These are phyloP conservation scores for Camelina sativa DNA, from an alignment of 345 rosid genomes.

Conservation along the genomic window DNA sequence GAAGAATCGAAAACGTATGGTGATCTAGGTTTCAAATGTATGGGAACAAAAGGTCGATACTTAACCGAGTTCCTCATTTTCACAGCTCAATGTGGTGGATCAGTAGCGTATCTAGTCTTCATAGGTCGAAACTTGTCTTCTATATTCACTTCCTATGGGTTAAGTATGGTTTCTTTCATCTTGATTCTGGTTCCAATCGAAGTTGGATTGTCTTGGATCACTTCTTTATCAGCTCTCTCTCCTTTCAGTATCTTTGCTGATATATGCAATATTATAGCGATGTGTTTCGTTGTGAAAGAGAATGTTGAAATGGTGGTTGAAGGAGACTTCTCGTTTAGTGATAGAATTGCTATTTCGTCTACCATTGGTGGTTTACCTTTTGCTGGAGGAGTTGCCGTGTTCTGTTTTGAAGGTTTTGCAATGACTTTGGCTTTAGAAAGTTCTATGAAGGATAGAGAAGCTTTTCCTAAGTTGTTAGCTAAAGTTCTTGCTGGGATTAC, in stretches of 20 bases:
- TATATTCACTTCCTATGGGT: slow-evolving; percentile 49
- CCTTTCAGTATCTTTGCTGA: slow-evolving; percentile 89
- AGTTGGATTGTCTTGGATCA: slow-evolving; percentile 75
- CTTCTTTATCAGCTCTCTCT: slow-evolving; percentile 72
- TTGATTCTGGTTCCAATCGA: slow-evolving; percentile 77
- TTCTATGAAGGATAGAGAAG: slow-evolving; percentile 74
- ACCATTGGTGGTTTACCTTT: slow-evolving; percentile 75
- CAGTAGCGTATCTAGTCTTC: slow-evolving; percentile 83
- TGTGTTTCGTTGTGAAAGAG: slow-evolving; percentile 75
- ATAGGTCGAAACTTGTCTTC: slow-evolving; percentile 85
- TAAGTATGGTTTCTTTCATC: slow-evolving; percentile 54
- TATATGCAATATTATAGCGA: slow-evolving; percentile 72
- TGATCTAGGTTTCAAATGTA: slow-evolving; percentile 72
- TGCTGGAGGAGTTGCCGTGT: slow-evolving; percentile 92
- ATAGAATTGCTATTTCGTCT: slow-evolving; percentile 66
- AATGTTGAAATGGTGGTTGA: slow-evolving; percentile 57
- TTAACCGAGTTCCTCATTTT: slow-evolving; percentile 77
- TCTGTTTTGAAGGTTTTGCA: slow-evolving; percentile 92
- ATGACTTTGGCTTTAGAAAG: slow-evolving; percentile 86
- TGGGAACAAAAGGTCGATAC: slow-evolving; percentile 77
- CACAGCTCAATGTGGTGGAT: slow-evolving; percentile 85
- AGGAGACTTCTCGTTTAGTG: slow-evolving; percentile 73
- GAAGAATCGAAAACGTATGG: slow-evolving; percentile 76
- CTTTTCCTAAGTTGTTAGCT: slow-evolving; percentile 65
- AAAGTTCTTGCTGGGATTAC: slow-evolving; percentile 69